A percentile compares a stretch with the other conserved stretches of the same genome.
Conservation (phyloP, 2,329 filamentous ascomycete genomes). For the Botrytis sinoallii region DNA sequence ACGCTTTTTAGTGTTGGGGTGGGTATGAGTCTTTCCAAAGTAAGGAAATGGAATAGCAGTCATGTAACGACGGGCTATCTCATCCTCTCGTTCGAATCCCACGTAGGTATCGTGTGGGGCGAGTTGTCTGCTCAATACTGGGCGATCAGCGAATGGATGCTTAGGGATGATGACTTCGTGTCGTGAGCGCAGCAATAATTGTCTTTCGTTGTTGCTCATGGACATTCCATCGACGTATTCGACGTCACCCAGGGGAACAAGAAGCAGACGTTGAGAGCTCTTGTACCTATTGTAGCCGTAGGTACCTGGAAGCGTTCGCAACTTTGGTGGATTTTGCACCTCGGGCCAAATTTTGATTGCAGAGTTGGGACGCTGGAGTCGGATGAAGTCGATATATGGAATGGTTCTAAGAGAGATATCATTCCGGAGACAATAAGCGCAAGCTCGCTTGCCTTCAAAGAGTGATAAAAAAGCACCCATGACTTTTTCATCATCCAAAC, state of each 20-base stretch:
- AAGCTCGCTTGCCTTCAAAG: conserved; percentile 21
- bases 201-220: neutral
- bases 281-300: neutral
- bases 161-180: neutral
- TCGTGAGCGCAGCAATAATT: neutral
- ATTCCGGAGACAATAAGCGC: conserved; percentile 25
- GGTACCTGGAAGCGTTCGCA: neutral
- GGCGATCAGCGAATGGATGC: neutral
- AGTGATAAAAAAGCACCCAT: conserved; percentile 22
- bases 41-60: neutral
- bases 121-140: neutral
- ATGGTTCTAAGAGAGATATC: conserved; percentile 10
- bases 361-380: neutral
- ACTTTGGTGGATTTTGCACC: neutral
- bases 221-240: neutral
- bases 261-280: no score
- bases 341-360: neutral
- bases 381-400: neutral
- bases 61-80: neutral
- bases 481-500: neutral
- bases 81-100: neutral
- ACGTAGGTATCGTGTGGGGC: neutral
- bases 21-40: neutral
- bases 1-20: neutral
- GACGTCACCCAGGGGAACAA: neutral